These are phyloP conservation scores for Saccharata proteae DNA, from an alignment of 2,329 filamentous ascomycete species.

Conservation along the genomic window DNA sequence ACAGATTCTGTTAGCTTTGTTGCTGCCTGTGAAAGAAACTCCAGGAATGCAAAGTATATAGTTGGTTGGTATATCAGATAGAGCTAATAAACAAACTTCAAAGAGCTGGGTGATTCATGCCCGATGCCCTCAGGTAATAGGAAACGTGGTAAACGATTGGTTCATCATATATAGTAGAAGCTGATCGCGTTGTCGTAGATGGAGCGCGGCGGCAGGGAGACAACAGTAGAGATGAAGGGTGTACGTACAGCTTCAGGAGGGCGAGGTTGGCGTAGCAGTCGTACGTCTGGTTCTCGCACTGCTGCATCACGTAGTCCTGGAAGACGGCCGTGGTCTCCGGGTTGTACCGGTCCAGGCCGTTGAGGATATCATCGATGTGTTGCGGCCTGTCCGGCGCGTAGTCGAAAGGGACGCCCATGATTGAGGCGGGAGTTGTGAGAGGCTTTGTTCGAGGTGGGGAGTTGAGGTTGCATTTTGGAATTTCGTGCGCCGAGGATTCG, in stretches of 20 bases:
- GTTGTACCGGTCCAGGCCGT: conserved; percentile 96
- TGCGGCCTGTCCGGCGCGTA: conserved; percentile 85
- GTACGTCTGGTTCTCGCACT: conserved; percentile 89
- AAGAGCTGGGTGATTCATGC: conserved; percentile 42
- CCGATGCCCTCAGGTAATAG: conserved; percentile 80
- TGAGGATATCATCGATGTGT: conserved; percentile 85
- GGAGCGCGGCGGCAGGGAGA: conserved; percentile 12
- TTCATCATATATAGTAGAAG: conserved; percentile 52
- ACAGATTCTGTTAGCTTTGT: conserved; percentile 8
- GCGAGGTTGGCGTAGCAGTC: conserved; percentile 97
- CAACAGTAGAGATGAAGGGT: conserved; percentile 1
- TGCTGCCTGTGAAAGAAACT: background rate
- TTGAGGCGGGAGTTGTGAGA: no score
- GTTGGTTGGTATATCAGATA: conserved; percentile 55
- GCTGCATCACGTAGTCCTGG: conserved; percentile 86
- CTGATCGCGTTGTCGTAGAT: conserved; percentile 10
- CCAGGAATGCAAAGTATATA: conserved; percentile 6
- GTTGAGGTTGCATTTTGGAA: no score
- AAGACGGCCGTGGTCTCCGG: conserved; percentile 88
- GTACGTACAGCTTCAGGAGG: conserved; percentile 85
- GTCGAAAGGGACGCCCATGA: conserved; percentile 54
- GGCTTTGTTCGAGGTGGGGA: no score
- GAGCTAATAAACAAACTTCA: conserved; percentile 66
- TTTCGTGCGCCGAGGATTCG: no score
- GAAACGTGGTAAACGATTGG: conserved; percentile 72